phyloP scores from a whole-genome alignment of 1,139 yeast genomes.

The Diutina rugosa region DNA sequence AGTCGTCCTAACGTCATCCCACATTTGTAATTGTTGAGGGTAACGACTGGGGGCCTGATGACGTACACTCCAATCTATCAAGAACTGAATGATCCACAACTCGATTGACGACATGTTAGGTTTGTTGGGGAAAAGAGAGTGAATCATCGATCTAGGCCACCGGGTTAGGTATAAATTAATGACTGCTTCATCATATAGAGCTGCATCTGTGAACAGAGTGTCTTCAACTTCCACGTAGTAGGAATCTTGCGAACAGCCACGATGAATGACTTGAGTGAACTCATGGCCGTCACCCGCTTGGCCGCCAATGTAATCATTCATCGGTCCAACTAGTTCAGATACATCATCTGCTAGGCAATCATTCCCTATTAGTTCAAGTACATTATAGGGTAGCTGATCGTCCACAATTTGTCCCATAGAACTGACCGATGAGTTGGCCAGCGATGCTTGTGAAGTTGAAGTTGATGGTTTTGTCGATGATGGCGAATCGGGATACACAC shows the following conservation, averaged over 20 bases:
- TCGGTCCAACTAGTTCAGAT: not conserved
- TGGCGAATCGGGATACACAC: not conserved
- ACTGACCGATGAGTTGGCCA: not conserved
- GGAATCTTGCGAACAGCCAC: too few species aligned
- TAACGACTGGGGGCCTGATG: not conserved
- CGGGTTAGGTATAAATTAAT: not conserved
- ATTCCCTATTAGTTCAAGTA: not conserved
- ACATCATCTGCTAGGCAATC: not conserved
- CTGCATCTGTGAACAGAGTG: not conserved
- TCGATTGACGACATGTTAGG: not conserved
- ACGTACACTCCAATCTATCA: not conserved
- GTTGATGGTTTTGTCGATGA: not conserved
- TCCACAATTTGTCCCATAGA: not conserved
- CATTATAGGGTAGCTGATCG: not conserved
- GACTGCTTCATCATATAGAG: not conserved
- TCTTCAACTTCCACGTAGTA: not conserved
- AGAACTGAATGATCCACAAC: not conserved
- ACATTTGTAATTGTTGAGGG: not conserved
- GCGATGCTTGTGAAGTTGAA: not conserved
- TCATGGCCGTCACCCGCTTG: not conserved
- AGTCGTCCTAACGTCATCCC: not conserved
- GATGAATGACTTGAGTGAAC: not conserved
- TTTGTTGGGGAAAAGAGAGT: not conserved
- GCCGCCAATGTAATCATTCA: not conserved
- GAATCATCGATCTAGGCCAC: not conserved